Conservation (phyloP, 805 yeast genomes). For the Kodamaea laetipori region DNA sequence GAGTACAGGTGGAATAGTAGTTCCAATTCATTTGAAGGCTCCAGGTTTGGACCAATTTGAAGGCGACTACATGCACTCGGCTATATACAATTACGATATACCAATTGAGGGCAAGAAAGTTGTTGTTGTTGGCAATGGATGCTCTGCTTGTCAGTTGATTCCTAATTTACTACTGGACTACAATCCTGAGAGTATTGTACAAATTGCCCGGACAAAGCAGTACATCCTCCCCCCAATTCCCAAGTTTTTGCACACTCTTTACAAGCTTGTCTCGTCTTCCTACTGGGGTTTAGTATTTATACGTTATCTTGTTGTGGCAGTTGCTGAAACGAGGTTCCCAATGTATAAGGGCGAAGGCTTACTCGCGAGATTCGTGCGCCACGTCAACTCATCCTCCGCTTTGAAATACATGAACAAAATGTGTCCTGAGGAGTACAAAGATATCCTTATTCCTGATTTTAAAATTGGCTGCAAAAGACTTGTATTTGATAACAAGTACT, state of each 20-base stretch:
- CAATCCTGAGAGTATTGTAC: conserved; percentile 30
- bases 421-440: conserved; percentile 37
- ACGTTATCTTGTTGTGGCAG: conserved; percentile 27
- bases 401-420: conserved; percentile 28
- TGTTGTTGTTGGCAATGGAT: conserved; percentile 45
- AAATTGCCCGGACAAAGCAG: conserved; percentile 39
- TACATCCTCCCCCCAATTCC: conserved; percentile 44
- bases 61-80: conserved; percentile 45
- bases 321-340: conserved; percentile 40
- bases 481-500: conserved; percentile 39
- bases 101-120: conserved; percentile 37
- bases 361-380: conserved; percentile 29
- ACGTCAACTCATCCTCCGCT: conserved; percentile 23
- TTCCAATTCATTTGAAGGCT: conserved; percentile 32
- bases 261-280: conserved; percentile 27
- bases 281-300: conserved; percentile 31
- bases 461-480: conserved; percentile 46
- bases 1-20: conserved; percentile 41
- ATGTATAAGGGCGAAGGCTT: conserved; percentile 34
- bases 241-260: conserved; percentile 19
- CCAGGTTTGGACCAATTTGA: conserved; percentile 38
- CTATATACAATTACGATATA: conserved; percentile 38
- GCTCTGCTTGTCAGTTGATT: conserved; percentile 44
- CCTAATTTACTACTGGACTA: conserved; percentile 36
- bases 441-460: conserved; percentile 37